These are phyloP conservation scores for Helenozyma rhizophorensis DNA, from an alignment of 805 yeast genomes.

Conservation along the genomic window DNA sequence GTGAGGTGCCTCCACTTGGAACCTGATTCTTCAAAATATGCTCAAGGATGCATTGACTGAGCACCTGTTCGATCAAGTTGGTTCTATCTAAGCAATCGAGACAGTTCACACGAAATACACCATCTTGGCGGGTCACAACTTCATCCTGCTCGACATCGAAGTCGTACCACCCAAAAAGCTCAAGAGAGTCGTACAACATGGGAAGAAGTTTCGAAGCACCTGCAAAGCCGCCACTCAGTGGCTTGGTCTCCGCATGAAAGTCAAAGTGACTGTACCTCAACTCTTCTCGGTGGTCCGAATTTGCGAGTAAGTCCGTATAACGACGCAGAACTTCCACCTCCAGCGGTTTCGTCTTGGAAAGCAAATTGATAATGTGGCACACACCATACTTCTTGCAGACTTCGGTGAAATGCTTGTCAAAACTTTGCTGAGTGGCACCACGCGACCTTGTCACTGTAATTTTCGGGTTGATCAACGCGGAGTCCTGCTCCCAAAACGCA, in stretches of 20 bases:
- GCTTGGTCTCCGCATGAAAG: slow-evolving; percentile 88
- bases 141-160: slow-evolving; percentile 56
- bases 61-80: slow-evolving; percentile 79
- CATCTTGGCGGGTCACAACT: slow-evolving; percentile 72
- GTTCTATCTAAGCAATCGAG: slow-evolving; percentile 94
- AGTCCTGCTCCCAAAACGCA: slow-evolving; percentile 96
- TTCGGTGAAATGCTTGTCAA: slow-evolving; percentile 72
- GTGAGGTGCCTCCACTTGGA: neutral
- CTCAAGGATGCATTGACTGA: slow-evolving; percentile 69
- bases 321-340: slow-evolving; percentile 70
- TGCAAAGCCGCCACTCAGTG: slow-evolving; percentile 71
- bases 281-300: slow-evolving; percentile 26
- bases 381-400: slow-evolving; percentile 76
- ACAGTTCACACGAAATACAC: slow-evolving; percentile 91
- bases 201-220: slow-evolving; percentile 72
- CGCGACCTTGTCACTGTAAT: slow-evolving; percentile 81
- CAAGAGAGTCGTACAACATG: slow-evolving; percentile 58
- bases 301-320: slow-evolving; percentile 53
- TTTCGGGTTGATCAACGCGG: slow-evolving; percentile 85
- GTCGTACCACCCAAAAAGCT: slow-evolving; percentile 78
- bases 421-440: slow-evolving; percentile 91
- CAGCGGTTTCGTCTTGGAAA: slow-evolving; percentile 68
- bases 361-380: slow-evolving; percentile 81
- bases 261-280: slow-evolving; percentile 75
- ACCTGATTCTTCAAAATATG: slow-evolving; percentile 9